Percentiles rank a stretch among this genome's conserved stretches.
Evolutionary conservation across 768 basidiomycete genomes (phyloP).

Genomic region (Rhodocollybia butyracea): DNA sequence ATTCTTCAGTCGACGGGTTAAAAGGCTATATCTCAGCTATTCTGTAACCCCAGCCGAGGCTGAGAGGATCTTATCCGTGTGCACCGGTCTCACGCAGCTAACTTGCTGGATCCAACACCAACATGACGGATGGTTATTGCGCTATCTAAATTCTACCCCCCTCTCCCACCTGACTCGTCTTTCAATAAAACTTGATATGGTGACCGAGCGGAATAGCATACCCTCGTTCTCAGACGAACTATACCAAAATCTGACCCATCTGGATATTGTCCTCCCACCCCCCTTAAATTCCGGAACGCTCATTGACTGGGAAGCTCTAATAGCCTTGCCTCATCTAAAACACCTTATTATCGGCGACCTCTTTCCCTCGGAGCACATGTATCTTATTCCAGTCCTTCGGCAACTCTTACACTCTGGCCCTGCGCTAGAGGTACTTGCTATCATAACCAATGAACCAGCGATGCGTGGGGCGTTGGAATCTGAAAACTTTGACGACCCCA

Average conservation of each 20-base stretch:
- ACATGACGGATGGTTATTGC: constrained; percentile 5
- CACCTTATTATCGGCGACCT: constrained; percentile 30
- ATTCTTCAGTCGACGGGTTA: constrained; percentile 27
- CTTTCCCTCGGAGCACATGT: constrained; percentile 9
- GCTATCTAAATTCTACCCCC: background rate
- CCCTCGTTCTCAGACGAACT: constrained; percentile 9
- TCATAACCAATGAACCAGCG: constrained; percentile 20
- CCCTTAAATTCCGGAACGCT: background rate
- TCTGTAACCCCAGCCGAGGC: constrained; percentile 18
- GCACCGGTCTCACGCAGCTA: constrained; percentile 21
- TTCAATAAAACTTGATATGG: constrained; percentile 19
- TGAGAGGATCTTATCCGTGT: constrained; percentile 20
- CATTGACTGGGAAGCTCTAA: constrained; percentile 25
- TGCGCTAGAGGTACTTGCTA: constrained; percentile 20
- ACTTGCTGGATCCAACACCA: constrained; percentile 24
- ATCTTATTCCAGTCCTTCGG: constrained; percentile 18
- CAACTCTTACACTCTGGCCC: constrained; percentile 15
- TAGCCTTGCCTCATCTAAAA: constrained; percentile 24
- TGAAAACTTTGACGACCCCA: constrained; percentile 15
- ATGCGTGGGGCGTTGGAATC: constrained; percentile 13
- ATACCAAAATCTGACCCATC: constrained; percentile 24
- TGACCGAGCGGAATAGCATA: background rate
- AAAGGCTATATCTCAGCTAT: constrained; percentile 23
- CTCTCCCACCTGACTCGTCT: constrained; percentile 13
- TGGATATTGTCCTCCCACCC: constrained; percentile 27